These are phyloP conservation scores for Mortierella alpina DNA, from an alignment of 192 early-diverging fungal genomes.

Conservation along the genomic window DNA sequence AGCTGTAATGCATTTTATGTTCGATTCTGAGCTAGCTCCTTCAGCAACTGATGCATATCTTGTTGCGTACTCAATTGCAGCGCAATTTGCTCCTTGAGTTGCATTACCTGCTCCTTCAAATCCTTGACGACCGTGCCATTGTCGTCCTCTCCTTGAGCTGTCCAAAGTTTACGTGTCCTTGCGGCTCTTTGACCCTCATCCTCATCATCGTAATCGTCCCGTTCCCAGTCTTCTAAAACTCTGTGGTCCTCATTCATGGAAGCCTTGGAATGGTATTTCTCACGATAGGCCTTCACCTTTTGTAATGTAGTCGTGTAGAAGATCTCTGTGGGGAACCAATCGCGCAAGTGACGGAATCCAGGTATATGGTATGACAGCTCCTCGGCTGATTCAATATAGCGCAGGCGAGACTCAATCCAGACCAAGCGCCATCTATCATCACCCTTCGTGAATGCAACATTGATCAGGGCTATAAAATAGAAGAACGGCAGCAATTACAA, in stretches of 20 bases:
- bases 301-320: background rate
- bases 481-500: no score
- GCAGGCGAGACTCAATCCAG: constrained; percentile 18
- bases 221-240: background rate
- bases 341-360: constrained; percentile 6
- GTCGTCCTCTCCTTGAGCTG: background rate
- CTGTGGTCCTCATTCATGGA: background rate
- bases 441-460: constrained; percentile 13
- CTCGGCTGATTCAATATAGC: constrained; percentile 18
- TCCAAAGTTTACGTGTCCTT: no score
- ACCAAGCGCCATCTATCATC: constrained; percentile 16
- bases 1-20: no score
- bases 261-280: background rate
- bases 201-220: background rate
- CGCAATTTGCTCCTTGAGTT: no score
- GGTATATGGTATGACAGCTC: constrained; percentile 19
- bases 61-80: no score
- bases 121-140: background rate
- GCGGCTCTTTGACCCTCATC: background rate
- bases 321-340: constrained; percentile 11
- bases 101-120: no score
- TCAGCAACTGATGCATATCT: background rate
- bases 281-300: background rate
- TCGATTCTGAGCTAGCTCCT: background rate
- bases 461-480: constrained; percentile 12